Conservation (phyloP, 495 filamentous ascomycete genomes). For the Penicillium coffeae region DNA sequence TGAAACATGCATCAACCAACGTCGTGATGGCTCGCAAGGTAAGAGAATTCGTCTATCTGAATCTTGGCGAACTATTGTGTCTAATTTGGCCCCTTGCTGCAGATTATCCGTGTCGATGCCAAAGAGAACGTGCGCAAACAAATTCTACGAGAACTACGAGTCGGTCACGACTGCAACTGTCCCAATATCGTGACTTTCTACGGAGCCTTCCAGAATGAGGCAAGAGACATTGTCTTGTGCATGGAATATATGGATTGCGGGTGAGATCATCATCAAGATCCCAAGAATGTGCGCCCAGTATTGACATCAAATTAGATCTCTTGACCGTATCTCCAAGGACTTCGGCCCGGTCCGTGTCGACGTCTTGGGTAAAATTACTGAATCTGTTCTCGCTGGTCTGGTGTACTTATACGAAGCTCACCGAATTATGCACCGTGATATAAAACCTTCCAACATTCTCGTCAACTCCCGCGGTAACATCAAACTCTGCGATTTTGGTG, state of each 20-base stretch:
- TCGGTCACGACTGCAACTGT: conserved; percentile 96
- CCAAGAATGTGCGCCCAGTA: conserved; percentile 2
- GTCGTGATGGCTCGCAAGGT: conserved; percentile 98
- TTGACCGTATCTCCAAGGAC: conserved; percentile 88
- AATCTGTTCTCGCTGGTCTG: conserved; percentile 90
- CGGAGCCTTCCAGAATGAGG: conserved; percentile 92
- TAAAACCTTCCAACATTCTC: conserved; percentile 96
- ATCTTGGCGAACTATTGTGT: too few species aligned
- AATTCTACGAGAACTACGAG: conserved; percentile 92
- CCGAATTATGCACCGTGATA: conserved; percentile 97
- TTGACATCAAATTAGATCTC: conserved; percentile 56
- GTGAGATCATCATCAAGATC: conserved; percentile 50
- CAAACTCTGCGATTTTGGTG: conserved; percentile 97
- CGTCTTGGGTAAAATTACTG: conserved; percentile 97
- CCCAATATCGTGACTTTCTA: conserved; percentile 97
- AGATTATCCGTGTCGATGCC: conserved; percentile 98
- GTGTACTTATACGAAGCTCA: conserved; percentile 92
- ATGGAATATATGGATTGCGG: conserved; percentile 99
- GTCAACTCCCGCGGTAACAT: conserved; percentile 92
- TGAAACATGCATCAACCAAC: conserved; percentile 89
- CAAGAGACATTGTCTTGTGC: conserved; percentile 95
- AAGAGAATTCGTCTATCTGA: too few species aligned
- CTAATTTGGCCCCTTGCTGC: conserved; percentile 1
- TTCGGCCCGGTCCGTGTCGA: conserved; percentile 97
- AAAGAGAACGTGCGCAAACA: conserved; percentile 94